Evolutionary conservation across 164 flowering plant species (phyloP).

Genomic region (Macadamia integrifolia): DNA sequence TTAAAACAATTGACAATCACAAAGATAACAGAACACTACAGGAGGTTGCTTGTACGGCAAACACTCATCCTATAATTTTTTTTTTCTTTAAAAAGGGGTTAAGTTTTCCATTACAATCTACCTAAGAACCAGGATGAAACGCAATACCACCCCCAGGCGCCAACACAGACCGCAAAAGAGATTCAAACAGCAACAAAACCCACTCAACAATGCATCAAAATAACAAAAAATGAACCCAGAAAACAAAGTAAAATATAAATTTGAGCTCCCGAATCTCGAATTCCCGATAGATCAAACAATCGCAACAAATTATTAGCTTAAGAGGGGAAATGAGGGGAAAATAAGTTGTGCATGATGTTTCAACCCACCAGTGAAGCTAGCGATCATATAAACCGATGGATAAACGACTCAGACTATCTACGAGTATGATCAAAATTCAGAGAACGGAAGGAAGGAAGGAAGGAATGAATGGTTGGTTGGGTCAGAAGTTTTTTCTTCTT

Average conservation of each 20-base stretch:
- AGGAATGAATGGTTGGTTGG: too few relatives aligned
- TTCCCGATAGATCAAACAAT: too few relatives aligned
- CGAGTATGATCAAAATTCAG: neutral
- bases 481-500: too few relatives aligned
- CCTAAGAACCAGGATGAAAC: too few relatives aligned
- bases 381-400: neutral
- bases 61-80: slow-evolving; percentile 12
- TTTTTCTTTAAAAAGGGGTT: neutral
- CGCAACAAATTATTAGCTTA: too few relatives aligned
- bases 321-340: neutral
- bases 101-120: too few relatives aligned
- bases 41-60: slow-evolving; percentile 27
- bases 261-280: too few relatives aligned
- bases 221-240: too few relatives aligned
- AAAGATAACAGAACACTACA: neutral
- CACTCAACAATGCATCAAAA: neutral
- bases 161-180: neutral
- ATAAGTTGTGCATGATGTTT: neutral
- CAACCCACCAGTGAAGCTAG: slow-evolving; percentile 12
- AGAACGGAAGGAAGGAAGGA: neutral
- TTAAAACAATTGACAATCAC: slow-evolving; percentile 4
- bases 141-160: too few relatives aligned
- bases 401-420: neutral
- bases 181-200: neutral
- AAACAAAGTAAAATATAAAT: too few relatives aligned